A percentile compares a stretch with the other conserved stretches of the same genome.
These are phyloP conservation scores for Nigrospora sphaerica DNA, from an alignment of 2,329 filamentous ascomycete species.

Conservation along the genomic window DNA sequence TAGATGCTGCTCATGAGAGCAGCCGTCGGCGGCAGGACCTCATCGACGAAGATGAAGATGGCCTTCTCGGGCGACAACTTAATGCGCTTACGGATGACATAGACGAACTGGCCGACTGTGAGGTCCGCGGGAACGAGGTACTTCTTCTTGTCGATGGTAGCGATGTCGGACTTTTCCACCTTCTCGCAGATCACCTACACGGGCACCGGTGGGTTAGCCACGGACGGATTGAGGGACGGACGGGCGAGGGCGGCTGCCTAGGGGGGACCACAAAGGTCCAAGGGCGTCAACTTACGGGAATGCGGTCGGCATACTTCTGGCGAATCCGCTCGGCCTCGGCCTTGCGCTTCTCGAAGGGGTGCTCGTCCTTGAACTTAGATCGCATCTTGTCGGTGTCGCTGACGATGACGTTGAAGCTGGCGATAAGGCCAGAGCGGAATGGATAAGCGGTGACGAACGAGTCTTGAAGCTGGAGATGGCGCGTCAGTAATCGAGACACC, in stretches of 20 bases:
- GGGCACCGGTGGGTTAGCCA: neutral
- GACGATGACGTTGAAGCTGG: neutral
- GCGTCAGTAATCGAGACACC: neutral
- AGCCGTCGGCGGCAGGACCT: conserved; percentile 91
- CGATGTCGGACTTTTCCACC: conserved; percentile 98
- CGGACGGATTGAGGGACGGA: neutral
- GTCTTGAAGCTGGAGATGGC: neutral
- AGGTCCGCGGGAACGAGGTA: conserved; percentile 96
- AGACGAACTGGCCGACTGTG: conserved; percentile 98
- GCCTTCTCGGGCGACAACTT: conserved; percentile 99
- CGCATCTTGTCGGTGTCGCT: conserved; percentile 62
- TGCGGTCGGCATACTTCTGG: conserved; percentile 97
- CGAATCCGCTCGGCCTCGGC: conserved; percentile 98
- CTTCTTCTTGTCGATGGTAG: conserved; percentile 99
- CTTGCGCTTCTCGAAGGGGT: conserved; percentile 99
- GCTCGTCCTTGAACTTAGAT: conserved; percentile 99
- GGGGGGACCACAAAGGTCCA: neutral
- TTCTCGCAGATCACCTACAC: conserved; percentile 96
- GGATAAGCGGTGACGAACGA: neutral
- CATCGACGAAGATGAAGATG: conserved; percentile 99
- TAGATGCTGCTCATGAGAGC: conserved; percentile 99
- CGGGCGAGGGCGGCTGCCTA: neutral
- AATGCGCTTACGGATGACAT: conserved; percentile 99
- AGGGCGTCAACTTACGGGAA: conserved; percentile 65
- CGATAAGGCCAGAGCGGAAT: neutral